Evolutionary conservation across 1,284 basidiomycete genomes (phyloP).

Genomic region (Dichomitus squalens): DNA sequence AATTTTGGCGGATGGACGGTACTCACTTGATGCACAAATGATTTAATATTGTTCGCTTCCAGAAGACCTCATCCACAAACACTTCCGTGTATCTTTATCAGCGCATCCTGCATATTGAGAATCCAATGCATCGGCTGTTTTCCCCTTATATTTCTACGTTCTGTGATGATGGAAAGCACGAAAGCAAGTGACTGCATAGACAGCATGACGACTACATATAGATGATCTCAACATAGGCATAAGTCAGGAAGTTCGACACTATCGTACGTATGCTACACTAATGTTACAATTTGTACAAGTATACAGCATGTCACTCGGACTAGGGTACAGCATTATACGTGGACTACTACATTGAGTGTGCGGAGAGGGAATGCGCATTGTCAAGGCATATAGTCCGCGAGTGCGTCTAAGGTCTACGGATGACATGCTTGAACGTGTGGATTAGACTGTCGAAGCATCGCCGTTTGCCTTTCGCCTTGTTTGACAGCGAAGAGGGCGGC

Average conservation of each 20-base stretch:
- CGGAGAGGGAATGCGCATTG: neutral
- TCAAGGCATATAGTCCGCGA: neutral
- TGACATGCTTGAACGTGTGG: neutral
- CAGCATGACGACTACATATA: neutral
- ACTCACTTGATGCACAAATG: neutral
- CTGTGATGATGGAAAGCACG: too few species aligned
- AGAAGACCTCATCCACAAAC: neutral
- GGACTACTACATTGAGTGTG: neutral
- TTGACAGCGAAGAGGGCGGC: neutral
- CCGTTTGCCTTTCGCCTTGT: slow-evolving; percentile 1
- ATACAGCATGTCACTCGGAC: neutral
- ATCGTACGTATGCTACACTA: neutral
- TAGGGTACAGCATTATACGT: neutral
- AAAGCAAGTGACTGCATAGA: neutral
- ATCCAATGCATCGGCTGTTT: too few species aligned
- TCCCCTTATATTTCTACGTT: too few species aligned
- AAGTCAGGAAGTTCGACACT: neutral
- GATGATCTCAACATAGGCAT: neutral
- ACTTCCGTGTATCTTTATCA: neutral
- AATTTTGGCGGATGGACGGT: neutral
- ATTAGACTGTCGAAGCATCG: slow-evolving; percentile 1
- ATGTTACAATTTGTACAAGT: neutral
- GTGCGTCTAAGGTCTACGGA: neutral
- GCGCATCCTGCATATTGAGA: neutral
- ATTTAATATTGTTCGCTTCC: neutral